A percentile compares a stretch with the other conserved stretches of the same genome.
Conservation (phyloP, 306 rosid genomes). For the Vicia faba region DNA sequence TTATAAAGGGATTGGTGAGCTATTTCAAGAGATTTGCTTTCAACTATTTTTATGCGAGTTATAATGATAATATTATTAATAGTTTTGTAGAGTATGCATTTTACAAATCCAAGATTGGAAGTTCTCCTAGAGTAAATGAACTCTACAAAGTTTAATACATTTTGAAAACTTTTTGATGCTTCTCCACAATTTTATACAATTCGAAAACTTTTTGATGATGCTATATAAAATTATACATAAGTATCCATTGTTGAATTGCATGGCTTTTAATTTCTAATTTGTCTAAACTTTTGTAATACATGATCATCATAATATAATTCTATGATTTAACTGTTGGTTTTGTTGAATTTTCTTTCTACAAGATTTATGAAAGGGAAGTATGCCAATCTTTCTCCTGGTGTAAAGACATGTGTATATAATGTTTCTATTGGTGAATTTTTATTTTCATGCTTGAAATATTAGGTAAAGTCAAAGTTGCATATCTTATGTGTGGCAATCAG, state of each 20-base stretch:
- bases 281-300: neutral
- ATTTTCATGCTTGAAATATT: slow-evolving; percentile 16
- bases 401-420: too few relatives aligned
- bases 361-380: neutral
- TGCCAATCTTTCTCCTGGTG: too few relatives aligned
- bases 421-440: neutral
- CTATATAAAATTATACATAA: neutral
- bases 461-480: slow-evolving; percentile 9
- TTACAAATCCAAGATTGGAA: too few relatives aligned
- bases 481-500: neutral
- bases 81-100: too few relatives aligned
- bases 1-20: too few relatives aligned
- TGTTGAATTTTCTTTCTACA: neutral
- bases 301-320: neutral
- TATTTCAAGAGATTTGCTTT: too few relatives aligned
- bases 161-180: too few relatives aligned
- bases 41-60: too few relatives aligned
- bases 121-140: too few relatives aligned
- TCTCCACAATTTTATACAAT: neutral
- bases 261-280: neutral
- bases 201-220: neutral
- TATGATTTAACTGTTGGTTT: neutral
- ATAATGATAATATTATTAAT: too few relatives aligned
- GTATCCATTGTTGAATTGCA: neutral
- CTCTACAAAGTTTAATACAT: neutral